Evolutionary conservation across 2,329 filamentous ascomycete genomes (phyloP).

Genomic region (Penicillium sp.): DNA sequence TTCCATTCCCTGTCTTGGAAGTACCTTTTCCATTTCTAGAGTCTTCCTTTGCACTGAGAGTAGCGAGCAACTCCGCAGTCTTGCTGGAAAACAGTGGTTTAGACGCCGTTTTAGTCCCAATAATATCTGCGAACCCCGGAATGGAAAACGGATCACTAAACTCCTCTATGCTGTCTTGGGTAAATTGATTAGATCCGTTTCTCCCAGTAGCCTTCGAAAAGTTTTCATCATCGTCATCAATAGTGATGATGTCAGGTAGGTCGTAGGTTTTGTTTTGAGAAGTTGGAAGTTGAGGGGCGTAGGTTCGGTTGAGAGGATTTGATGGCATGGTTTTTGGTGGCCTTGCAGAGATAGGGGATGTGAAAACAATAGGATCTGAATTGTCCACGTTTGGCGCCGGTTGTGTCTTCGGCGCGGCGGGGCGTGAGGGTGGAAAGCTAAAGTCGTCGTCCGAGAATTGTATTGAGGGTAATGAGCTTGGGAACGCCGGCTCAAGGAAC

Average conservation of each 20-base stretch:
- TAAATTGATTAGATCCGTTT: background rate
- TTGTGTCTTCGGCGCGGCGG: slow-evolving; percentile 1
- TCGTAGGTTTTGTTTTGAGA: background rate
- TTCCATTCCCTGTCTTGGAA: background rate
- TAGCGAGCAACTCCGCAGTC: slow-evolving; percentile 42
- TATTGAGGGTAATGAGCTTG: slow-evolving; percentile 16
- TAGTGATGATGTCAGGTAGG: slow-evolving; percentile 31
- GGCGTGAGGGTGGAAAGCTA: slow-evolving; percentile 13
- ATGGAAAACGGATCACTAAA: slow-evolving; percentile 32
- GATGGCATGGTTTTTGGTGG: slow-evolving; percentile 4
- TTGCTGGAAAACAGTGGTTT: slow-evolving; percentile 36
- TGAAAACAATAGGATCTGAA: slow-evolving; percentile 45
- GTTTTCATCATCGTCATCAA: slow-evolving; percentile 36
- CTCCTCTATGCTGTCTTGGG: slow-evolving; percentile 31
- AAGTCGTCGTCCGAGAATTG: slow-evolving; percentile 33
- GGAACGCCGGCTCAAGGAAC: background rate
- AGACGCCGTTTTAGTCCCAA: slow-evolving; percentile 21
- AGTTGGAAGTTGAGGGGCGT: background rate
- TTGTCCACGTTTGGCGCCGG: slow-evolving; percentile 23
- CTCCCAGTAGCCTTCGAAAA: slow-evolving; percentile 4
- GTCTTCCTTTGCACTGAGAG: slow-evolving; percentile 19
- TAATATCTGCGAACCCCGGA: slow-evolving; percentile 27
- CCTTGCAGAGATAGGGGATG: slow-evolving; percentile 34
- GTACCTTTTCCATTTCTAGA: background rate
- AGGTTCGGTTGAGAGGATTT: background rate